These are phyloP conservation scores for Fennellomyces sp. DNA, from an alignment of 371 early-diverging fungal species.

Conservation along the genomic window DNA sequence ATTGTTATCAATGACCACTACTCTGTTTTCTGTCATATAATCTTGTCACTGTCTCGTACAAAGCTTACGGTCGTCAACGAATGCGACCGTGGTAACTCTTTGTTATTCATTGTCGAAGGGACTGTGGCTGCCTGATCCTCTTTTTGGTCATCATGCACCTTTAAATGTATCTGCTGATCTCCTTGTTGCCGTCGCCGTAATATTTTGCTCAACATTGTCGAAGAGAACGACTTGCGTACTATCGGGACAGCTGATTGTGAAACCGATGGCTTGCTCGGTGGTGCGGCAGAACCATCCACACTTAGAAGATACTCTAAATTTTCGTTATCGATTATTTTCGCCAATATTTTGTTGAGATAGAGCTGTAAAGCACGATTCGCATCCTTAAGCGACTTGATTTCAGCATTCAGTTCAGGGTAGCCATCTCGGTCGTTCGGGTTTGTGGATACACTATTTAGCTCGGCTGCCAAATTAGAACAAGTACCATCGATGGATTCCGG, in stretches of 20 bases:
- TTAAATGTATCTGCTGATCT: background rate
- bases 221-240: background rate
- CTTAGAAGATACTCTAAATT: slow-evolving; percentile 21
- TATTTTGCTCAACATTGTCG: background rate
- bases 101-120: background rate
- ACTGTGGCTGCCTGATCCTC: background rate
- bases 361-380: slow-evolving; percentile 62
- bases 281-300: slow-evolving; percentile 6
- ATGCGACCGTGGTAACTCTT: too few species aligned
- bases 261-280: too few species aligned
- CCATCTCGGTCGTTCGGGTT: slow-evolving; percentile 17
- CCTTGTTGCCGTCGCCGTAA: background rate
- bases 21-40: background rate
- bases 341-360: slow-evolving; percentile 72
- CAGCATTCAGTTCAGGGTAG: slow-evolving; percentile 42
- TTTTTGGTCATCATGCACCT: background rate
- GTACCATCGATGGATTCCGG: background rate
- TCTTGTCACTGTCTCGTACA: too few species aligned
- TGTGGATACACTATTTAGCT: slow-evolving; percentile 47
- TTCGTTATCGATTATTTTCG: slow-evolving; percentile 43
- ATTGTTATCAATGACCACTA: background rate
- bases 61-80: too few species aligned
- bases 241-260: too few species aligned
- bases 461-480: slow-evolving; percentile 52
- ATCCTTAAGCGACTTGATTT: slow-evolving; percentile 51